A percentile compares a stretch with the other conserved stretches of the same genome.
Evolutionary conservation across 2,329 filamentous ascomycete genomes (phyloP).

Genomic region (Pseudogymnoascus sp.): DNA sequence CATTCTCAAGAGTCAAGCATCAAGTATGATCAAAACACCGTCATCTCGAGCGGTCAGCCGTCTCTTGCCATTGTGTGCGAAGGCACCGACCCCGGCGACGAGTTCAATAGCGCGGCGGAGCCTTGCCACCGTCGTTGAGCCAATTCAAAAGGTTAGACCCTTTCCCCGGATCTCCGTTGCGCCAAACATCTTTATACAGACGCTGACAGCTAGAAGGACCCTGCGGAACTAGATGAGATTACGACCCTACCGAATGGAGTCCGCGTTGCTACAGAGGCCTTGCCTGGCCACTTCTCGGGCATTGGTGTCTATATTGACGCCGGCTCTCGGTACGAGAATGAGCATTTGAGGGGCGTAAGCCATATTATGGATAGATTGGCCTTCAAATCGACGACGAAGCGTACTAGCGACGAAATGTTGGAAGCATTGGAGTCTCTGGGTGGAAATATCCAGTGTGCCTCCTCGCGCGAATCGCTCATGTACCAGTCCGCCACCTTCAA

Average conservation of each 20-base stretch:
- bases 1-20: constrained; percentile 1
- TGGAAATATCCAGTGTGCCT: constrained; percentile 95
- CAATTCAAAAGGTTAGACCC: constrained; percentile 26
- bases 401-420: constrained; percentile 74
- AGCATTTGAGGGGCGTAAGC: constrained; percentile 76
- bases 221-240: constrained; percentile 76
- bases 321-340: constrained; percentile 87
- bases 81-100: constrained; percentile 17
- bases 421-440: constrained; percentile 81
- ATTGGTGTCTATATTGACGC: constrained; percentile 95
- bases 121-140: constrained; percentile 26
- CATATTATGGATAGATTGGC: constrained; percentile 94
- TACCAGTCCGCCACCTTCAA: constrained; percentile 99
- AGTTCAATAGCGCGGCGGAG: constrained; percentile 22
- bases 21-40: constrained; percentile 25
- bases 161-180: constrained; percentile 8
- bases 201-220: constrained; percentile 48
- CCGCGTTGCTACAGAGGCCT: constrained; percentile 86
- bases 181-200: background rate
- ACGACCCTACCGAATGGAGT: constrained; percentile 88
- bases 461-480: constrained; percentile 92
- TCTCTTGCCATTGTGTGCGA: constrained; percentile 15
- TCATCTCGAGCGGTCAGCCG: constrained; percentile 22
- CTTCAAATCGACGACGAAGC: constrained; percentile 76
- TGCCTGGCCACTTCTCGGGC: constrained; percentile 89